Conservation (phyloP, 768 basidiomycete genomes). For the Hericium alpestre region DNA sequence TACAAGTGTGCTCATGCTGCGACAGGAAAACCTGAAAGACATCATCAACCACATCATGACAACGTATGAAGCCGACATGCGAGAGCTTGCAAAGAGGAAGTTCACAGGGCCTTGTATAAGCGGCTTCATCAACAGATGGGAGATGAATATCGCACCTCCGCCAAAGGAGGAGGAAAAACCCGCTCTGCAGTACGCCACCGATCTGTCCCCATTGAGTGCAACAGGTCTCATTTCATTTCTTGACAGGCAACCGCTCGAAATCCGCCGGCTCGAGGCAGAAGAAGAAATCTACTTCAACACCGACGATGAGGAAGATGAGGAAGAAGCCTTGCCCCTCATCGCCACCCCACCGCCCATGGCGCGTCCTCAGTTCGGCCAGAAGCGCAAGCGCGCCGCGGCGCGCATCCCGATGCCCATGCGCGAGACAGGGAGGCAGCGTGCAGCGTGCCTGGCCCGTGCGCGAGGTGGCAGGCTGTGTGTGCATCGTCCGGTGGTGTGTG, state of each 20-base stretch:
- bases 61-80: conserved; percentile 55
- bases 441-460: too few species aligned
- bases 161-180: conserved; percentile 40
- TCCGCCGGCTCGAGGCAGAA: conserved; percentile 51
- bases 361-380: conserved; percentile 15
- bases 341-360: conserved; percentile 15
- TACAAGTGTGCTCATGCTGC: conserved; percentile 1
- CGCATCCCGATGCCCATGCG: conserved; percentile 28
- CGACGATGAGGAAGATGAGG: conserved; percentile 68
- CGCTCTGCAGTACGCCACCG: conserved; percentile 24
- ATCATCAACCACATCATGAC: conserved; percentile 79
- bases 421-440: too few species aligned
- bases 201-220: neutral
- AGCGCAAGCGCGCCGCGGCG: conserved; percentile 23
- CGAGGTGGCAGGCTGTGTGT: too few species aligned
- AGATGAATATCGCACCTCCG: conserved; percentile 82
- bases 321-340: conserved; percentile 22
- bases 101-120: conserved; percentile 61
- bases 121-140: conserved; percentile 70
- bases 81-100: conserved; percentile 47
- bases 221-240: neutral
- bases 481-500: too few species aligned
- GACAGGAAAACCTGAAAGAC: conserved; percentile 80
- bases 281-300: conserved; percentile 93
- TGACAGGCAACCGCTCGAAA: conserved; percentile 15